These are phyloP conservation scores for Vanrija humicola DNA, from an alignment of 1,284 basidiomycete species.

Conservation along the genomic window DNA sequence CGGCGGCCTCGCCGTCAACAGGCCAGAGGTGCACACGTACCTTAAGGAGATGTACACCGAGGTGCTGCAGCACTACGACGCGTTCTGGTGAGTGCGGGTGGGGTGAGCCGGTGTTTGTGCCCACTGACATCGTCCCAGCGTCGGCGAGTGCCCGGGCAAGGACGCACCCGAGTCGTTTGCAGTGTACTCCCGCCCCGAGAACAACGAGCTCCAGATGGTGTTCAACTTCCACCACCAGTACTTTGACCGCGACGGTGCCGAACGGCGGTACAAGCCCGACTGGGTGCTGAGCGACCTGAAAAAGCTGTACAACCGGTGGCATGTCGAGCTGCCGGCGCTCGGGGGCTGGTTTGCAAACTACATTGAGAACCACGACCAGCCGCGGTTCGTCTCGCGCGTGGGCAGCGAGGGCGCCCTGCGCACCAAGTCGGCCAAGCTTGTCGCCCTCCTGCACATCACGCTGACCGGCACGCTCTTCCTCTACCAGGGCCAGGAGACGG, in stretches of 20 bases:
- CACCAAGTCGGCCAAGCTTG: conserved; percentile 59
- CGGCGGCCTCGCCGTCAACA: conserved; percentile 55
- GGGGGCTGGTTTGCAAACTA: conserved; percentile 60
- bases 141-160: conserved; percentile 12
- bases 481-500: conserved; percentile 72
- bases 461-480: conserved; percentile 67
- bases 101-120: too few relatives aligned
- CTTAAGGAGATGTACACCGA: conserved; percentile 62
- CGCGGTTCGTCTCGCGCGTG: conserved; percentile 64
- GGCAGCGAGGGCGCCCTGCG: conserved; percentile 62
- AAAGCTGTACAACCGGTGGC: conserved; percentile 59
- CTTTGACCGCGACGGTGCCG: conserved; percentile 39
- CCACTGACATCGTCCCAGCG: neutral
- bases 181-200: conserved; percentile 59
- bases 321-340: conserved; percentile 56
- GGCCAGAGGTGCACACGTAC: conserved; percentile 64
- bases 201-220: conserved; percentile 59
- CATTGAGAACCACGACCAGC: conserved; percentile 47
- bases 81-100: conserved; percentile 9
- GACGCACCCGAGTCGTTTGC: conserved; percentile 6
- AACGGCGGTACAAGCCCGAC: conserved; percentile 19
- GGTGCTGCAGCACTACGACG: conserved; percentile 50
- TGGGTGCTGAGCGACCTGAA: conserved; percentile 62
- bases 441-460: conserved; percentile 61
- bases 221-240: conserved; percentile 50